Conservation (phyloP, 306 rosid species). For the Betula pendula region DNA sequence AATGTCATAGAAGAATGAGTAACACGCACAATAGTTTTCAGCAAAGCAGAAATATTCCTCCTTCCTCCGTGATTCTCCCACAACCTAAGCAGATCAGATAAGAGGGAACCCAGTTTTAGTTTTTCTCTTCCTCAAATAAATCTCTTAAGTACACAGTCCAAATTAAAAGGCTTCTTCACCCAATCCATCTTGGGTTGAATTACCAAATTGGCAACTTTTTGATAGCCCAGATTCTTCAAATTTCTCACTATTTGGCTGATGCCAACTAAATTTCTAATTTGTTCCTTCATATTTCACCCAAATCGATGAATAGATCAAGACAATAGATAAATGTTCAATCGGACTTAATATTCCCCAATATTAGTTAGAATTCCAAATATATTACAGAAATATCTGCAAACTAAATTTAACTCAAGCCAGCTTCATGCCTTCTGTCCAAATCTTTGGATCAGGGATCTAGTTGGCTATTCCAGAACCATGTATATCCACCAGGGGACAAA, state of each 20-base stretch:
- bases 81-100: slow-evolving; percentile 46
- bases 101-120: not conserved
- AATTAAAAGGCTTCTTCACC: not conserved
- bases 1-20: slow-evolving; percentile 85
- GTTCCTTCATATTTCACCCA: not conserved
- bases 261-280: not conserved
- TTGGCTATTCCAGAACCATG: not conserved
- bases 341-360: not conserved
- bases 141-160: not conserved
- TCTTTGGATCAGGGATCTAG: not conserved
- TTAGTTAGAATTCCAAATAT: not conserved
- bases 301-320: not conserved
- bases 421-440: not conserved
- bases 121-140: not conserved
- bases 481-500: not conserved
- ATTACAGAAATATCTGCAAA: not conserved
- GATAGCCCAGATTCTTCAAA: not conserved
- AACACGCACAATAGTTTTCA: slow-evolving; percentile 73
- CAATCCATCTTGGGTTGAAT: not conserved
- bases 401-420: not conserved
- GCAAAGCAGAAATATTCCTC: slow-evolving; percentile 82
- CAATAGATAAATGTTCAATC: not conserved
- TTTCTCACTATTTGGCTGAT: not conserved
- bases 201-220: not conserved
- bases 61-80: slow-evolving; percentile 80